phyloP scores from a whole-genome alignment of 1,284 basidiomycete genomes.

The Ceratobasidium sp. region DNA sequence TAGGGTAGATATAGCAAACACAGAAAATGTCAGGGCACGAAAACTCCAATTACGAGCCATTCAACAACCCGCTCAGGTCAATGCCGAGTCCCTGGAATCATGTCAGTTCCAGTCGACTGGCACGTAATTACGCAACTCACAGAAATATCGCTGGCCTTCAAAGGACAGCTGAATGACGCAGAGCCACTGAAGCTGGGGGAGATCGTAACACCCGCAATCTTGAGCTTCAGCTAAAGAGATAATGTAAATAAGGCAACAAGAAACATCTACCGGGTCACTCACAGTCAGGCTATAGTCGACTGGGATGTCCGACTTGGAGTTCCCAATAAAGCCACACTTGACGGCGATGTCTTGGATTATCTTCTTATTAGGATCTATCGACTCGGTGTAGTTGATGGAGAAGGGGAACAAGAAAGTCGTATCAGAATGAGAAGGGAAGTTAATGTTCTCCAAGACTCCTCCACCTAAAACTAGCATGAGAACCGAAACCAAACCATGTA shows the following conservation, averaged over 20 bases:
- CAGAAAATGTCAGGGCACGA: constrained; percentile 9
- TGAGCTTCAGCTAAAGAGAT: constrained; percentile 46
- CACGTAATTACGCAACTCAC: not conserved
- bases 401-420: constrained; percentile 86
- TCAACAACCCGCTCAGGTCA: constrained; percentile 21
- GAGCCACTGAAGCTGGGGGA: constrained; percentile 70
- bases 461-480: constrained; percentile 58
- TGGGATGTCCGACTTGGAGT: constrained; percentile 60
- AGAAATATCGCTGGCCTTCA: constrained; percentile 42
- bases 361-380: constrained; percentile 61
- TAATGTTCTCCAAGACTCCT: constrained; percentile 65
- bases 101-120: not conserved
- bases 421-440: constrained; percentile 66
- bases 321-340: constrained; percentile 67
- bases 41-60: not conserved
- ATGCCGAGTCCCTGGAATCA: constrained; percentile 28
- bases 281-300: constrained; percentile 75
- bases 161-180: constrained; percentile 72
- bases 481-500: not conserved
- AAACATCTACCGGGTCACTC: constrained; percentile 38
- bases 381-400: constrained; percentile 68
- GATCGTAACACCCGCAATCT: constrained; percentile 68
- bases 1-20: constrained; percentile 13
- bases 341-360: constrained; percentile 69
- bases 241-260: constrained; percentile 42